These are phyloP conservation scores for Tremella fuciformis DNA, from an alignment of 768 basidiomycete genomes.

Conservation along the genomic window DNA sequence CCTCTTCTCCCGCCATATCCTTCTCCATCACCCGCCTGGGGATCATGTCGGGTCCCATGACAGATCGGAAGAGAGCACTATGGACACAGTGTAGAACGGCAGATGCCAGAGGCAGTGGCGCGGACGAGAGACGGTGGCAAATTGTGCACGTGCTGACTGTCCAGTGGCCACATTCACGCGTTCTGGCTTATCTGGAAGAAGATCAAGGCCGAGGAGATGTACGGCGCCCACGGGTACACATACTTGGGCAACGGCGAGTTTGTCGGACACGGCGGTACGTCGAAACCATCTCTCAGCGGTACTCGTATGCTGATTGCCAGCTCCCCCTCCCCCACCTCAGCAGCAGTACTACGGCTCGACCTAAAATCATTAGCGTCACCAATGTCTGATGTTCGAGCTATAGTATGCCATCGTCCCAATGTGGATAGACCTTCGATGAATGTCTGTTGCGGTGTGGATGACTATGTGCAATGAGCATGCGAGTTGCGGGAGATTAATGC, in stretches of 20 bases:
- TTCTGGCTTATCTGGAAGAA: slow-evolving; percentile 48
- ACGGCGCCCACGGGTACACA: slow-evolving; percentile 37
- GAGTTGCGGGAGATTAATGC: neutral
- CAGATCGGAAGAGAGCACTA: too few relatives aligned
- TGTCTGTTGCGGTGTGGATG: neutral
- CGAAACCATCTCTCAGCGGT: neutral
- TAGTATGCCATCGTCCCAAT: too few relatives aligned
- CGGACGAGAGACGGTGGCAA: neutral
- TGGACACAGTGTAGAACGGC: too few relatives aligned
- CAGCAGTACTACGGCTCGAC: slow-evolving; percentile 34
- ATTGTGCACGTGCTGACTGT: slow-evolving; percentile 3
- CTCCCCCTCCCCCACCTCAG: slow-evolving; percentile 13
- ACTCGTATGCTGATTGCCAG: slow-evolving; percentile 1
- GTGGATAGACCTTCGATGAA: neutral
- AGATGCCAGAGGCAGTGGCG: neutral
- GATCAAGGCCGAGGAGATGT: slow-evolving; percentile 47
- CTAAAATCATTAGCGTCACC: neutral
- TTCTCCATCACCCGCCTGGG: too few relatives aligned
- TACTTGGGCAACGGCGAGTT: slow-evolving; percentile 49
- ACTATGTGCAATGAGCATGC: neutral
- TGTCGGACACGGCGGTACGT: slow-evolving; percentile 10
- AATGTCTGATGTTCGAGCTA: too few relatives aligned
- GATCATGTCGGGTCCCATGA: too few relatives aligned
- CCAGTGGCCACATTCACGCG: slow-evolving; percentile 43
- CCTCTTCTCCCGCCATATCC: neutral